A percentile compares a stretch with the other conserved stretches of the same genome.
Conservation (phyloP, 768 basidiomycete species). For the Phanerochaete carnosa region DNA sequence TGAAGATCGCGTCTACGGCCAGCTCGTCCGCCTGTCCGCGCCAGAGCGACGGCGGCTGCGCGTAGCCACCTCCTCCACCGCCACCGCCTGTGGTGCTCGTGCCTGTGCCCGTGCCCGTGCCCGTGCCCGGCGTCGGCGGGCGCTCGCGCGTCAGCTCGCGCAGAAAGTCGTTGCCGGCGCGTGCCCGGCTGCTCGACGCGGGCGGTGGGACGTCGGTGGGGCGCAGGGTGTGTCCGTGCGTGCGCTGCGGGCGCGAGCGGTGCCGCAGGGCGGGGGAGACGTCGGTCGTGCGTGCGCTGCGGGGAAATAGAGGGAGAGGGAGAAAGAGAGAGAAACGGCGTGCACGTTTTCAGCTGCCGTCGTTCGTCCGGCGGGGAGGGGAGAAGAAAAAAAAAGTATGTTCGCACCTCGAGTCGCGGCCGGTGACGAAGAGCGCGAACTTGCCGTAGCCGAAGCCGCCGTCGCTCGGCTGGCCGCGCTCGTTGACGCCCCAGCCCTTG, state of each 20-base stretch:
- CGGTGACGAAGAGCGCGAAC: slow-evolving; percentile 53
- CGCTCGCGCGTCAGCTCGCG: slow-evolving; percentile 10
- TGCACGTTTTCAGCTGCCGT: not conserved
- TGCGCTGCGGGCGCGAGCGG: slow-evolving; percentile 29
- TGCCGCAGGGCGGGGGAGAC: slow-evolving; percentile 18
- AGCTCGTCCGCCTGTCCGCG: slow-evolving; percentile 37
- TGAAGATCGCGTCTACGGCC: slow-evolving; percentile 77
- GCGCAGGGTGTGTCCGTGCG: slow-evolving; percentile 3
- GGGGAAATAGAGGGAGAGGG: not conserved
- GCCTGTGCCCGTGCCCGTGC: not conserved
- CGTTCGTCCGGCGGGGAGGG: not conserved
- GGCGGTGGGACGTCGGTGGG: not conserved
- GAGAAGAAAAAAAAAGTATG: no score
- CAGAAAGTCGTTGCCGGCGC: not conserved
- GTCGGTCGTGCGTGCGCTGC: not conserved
- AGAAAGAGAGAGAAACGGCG: not conserved
- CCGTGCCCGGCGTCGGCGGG: not conserved
- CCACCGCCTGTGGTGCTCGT: not conserved
- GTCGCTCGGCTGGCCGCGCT: slow-evolving; percentile 78
- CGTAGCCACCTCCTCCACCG: not conserved
- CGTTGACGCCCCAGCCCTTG: slow-evolving; percentile 84
- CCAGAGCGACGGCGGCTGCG: slow-evolving; percentile 2
- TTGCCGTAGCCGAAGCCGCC: slow-evolving; percentile 83
- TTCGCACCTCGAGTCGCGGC: slow-evolving; percentile 64
- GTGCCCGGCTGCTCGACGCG: not conserved